phyloP scores from a whole-genome alignment of 768 basidiomycete genomes.

The Calocybe gangraenosa region DNA sequence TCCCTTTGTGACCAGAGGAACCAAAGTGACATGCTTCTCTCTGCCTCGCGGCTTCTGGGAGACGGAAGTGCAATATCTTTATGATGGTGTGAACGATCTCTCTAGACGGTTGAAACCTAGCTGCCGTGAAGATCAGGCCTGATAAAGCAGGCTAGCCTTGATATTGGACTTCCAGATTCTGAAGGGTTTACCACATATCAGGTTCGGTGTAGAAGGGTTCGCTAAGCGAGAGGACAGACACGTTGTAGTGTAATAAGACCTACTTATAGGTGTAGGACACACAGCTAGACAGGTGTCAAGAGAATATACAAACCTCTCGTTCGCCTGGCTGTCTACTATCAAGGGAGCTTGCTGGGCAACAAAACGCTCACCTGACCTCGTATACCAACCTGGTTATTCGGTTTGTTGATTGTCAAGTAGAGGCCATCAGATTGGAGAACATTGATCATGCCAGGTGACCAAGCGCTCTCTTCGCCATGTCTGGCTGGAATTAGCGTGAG shows the following conservation, averaged over 20 bases:
- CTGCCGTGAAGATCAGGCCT: slow-evolving; percentile 6
- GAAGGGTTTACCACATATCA: no score
- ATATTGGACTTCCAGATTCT: neutral
- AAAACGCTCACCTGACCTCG: slow-evolving; percentile 1
- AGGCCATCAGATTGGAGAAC: neutral
- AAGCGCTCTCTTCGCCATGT: neutral
- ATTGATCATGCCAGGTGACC: slow-evolving; percentile 1
- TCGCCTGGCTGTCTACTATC: neutral
- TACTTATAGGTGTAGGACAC: no score
- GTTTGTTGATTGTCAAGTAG: neutral
- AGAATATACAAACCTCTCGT: neutral
- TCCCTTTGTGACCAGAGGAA: neutral
- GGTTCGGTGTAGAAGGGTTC: no score
- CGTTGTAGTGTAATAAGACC: no score
- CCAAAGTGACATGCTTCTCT: neutral
- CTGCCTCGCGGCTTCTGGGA: slow-evolving; percentile 6
- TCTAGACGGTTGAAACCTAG: neutral
- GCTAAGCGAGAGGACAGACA: no score
- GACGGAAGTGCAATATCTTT: neutral
- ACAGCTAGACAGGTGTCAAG: no score
- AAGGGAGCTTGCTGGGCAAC: neutral
- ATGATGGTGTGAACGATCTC: slow-evolving; percentile 10
- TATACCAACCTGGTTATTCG: neutral
- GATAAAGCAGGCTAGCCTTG: slow-evolving; percentile 2
- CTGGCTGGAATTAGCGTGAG: no score